Conservation (phyloP, 495 filamentous ascomycete genomes). For the Hypoxylon fragiforme region DNA sequence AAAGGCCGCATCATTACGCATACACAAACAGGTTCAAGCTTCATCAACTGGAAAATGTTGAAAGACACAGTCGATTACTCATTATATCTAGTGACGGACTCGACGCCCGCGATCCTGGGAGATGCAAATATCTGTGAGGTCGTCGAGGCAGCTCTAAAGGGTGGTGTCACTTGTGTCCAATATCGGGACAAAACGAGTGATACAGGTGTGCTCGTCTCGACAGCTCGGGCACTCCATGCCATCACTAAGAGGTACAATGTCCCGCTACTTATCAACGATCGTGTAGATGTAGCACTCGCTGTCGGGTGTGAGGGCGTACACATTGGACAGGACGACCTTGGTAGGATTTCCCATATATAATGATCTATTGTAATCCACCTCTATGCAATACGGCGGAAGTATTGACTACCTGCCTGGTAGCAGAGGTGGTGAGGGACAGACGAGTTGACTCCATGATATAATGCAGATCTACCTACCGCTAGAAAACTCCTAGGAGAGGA, state of each 20-base stretch:
- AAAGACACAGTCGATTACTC: slow-evolving; percentile 52
- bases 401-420: too few species aligned
- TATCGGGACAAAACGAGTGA: slow-evolving; percentile 86
- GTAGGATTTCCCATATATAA: slow-evolving; percentile 59
- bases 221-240: slow-evolving; percentile 68
- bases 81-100: slow-evolving; percentile 92
- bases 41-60: slow-evolving; percentile 30
- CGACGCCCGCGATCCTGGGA: slow-evolving; percentile 71
- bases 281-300: slow-evolving; percentile 88
- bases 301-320: slow-evolving; percentile 89
- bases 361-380: too few species aligned
- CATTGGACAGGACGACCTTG: slow-evolving; percentile 92
- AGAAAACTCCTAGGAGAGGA: slow-evolving; percentile 71
- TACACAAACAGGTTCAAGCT: background rate
- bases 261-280: slow-evolving; percentile 92
- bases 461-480: slow-evolving; percentile 63
- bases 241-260: slow-evolving; percentile 69
- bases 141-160: slow-evolving; percentile 74
- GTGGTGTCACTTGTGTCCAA: slow-evolving; percentile 87
- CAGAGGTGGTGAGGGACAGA: background rate
- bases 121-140: slow-evolving; percentile 69
- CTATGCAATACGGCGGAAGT: too few species aligned
- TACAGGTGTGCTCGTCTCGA: slow-evolving; percentile 71
- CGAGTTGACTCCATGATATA: background rate
- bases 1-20: slow-evolving; percentile 2